A percentile compares a stretch with the other conserved stretches of the same genome.
These are phyloP conservation scores for Skeletonema grethae DNA, from an alignment of 108 stramenopile genomes.

Conservation along the genomic window DNA sequence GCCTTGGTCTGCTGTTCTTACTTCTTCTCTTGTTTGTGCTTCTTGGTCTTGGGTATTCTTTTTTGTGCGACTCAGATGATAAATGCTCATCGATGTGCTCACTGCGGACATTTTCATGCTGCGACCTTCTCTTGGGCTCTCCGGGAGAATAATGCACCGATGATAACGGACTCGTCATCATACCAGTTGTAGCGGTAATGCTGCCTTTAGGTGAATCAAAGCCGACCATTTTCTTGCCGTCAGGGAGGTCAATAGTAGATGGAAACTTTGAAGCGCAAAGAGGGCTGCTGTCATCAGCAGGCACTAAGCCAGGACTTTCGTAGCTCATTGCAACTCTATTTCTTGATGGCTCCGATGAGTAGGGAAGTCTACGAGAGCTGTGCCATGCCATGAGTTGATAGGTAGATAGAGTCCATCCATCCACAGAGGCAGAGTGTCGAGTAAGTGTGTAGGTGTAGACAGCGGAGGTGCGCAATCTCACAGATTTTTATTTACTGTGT, in stretches of 20 bases:
- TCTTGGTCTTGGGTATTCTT: constrained; percentile 26
- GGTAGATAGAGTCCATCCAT: too few species aligned
- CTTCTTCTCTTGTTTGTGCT: constrained; percentile 4
- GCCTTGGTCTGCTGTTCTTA: neutral
- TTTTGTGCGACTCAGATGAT: neutral
- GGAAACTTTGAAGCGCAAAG: neutral
- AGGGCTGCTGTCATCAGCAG: neutral
- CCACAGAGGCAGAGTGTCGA: neutral
- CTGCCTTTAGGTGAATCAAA: constrained; percentile 8
- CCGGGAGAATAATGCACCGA: constrained; percentile 36
- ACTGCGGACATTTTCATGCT: neutral
- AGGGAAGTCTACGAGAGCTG: too few species aligned
- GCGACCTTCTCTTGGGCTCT: constrained; percentile 9
- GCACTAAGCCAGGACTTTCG: neutral
- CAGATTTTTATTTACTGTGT: neutral
- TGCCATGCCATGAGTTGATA: too few species aligned
- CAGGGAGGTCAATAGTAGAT: neutral
- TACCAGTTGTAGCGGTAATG: constrained; percentile 1
- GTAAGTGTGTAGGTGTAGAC: neutral
- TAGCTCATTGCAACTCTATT: neutral
- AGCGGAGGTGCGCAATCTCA: neutral
- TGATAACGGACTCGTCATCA: constrained; percentile 6
- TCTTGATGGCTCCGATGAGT: too few species aligned
- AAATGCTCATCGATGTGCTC: neutral
- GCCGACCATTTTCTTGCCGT: neutral